Conservation (phyloP, 169 alveolate genomes). For the Plasmodium relictum region DNA sequence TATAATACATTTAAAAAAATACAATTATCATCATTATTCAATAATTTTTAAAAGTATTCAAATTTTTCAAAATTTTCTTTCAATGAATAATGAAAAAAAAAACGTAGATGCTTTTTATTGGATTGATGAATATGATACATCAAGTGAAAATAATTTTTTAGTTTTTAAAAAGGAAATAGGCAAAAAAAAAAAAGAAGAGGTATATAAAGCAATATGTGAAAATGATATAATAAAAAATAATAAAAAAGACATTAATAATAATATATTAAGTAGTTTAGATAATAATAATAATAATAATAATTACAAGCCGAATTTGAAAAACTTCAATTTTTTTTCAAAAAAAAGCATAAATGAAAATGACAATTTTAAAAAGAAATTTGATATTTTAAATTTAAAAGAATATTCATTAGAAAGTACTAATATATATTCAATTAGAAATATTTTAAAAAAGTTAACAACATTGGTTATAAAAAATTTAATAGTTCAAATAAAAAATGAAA, state of each 20-base stretch:
- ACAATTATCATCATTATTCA: slow-evolving; percentile 65
- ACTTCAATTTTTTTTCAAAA: not conserved
- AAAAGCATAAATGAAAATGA: no score
- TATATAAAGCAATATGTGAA: no score
- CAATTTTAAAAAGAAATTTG: no score
- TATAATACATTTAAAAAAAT: slow-evolving; percentile 40
- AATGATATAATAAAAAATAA: no score
- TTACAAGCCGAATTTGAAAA: not conserved
- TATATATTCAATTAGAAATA: not conserved
- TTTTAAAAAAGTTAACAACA: slow-evolving; percentile 51
- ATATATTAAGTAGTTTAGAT: no score
- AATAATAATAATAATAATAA: no score
- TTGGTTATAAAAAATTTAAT: slow-evolving; percentile 22
- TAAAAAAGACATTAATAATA: no score
- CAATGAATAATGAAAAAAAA: not conserved
- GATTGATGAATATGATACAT: no score
- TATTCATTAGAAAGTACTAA: not conserved
- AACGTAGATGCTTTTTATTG: not conserved
- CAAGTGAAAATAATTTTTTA: no score
- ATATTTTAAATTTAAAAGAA: no score
- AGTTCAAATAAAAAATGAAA: slow-evolving; percentile 25
- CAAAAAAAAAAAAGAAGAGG: no score
- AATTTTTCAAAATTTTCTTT: slow-evolving; percentile 30
- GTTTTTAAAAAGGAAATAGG: no score
- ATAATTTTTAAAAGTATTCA: slow-evolving; percentile 53